These are phyloP conservation scores for Hordeum vulgare DNA, from an alignment of 176 grass and related monocot genomes.

Conservation along the genomic window MorexV3_pseudomolecules_assembly NC_058523.1:470251347-470251846, in stretches of 20 bases:
- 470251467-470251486: not conserved
- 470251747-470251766: too few relatives aligned
- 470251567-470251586: not conserved
- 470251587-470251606: not conserved
- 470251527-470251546: not conserved
- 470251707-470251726: too few relatives aligned
- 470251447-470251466: not conserved
- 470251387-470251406: not conserved
- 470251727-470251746: too few relatives aligned
- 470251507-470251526: not conserved
- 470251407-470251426: not conserved
- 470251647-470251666: not conserved
- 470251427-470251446: not conserved
- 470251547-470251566: conserved; percentile 15
- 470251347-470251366: not conserved
- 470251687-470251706: not conserved
- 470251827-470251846: conserved; percentile 46
- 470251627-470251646: not conserved
- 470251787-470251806: conserved; percentile 76
- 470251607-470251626: not conserved
- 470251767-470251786: conserved; percentile 25
- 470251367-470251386: not conserved
- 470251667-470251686: not conserved
- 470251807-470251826: conserved; percentile 55
- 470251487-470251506: not conserved